These are phyloP conservation scores for Talaromyces sp. DNA, from an alignment of 2,329 filamentous ascomycete species.

Conservation along the genomic window DNA sequence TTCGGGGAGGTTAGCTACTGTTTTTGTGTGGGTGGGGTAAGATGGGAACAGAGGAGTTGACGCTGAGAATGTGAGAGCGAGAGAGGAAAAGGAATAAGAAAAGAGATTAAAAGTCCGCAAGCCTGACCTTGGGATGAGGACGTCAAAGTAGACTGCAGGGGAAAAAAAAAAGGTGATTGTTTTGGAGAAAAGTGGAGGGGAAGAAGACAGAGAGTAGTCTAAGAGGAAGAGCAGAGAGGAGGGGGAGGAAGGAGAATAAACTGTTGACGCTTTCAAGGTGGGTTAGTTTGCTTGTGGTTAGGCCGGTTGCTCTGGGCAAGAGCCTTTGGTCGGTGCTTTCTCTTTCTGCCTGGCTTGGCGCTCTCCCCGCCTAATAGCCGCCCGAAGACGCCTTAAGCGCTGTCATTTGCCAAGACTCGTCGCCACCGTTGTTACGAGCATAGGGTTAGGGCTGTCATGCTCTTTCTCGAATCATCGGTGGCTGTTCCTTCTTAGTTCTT, in stretches of 20 bases:
- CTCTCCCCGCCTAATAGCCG: conserved; percentile 19
- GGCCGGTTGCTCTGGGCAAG: conserved; percentile 14
- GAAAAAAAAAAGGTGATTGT: background rate
- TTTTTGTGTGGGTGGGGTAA: conserved; percentile 23
- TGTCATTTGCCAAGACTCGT: background rate
- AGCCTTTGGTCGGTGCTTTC: conserved; percentile 9
- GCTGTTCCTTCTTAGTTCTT: no score
- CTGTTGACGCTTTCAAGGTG: conserved; percentile 7
- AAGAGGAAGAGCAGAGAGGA: background rate
- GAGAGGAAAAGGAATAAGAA: conserved; percentile 1
- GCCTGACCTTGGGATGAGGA: conserved; percentile 11
- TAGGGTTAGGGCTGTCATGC: background rate
- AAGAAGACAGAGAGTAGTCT: conserved; percentile 16
- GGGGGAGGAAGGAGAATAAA: background rate
- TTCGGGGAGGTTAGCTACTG: conserved; percentile 2
- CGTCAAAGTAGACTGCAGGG: conserved; percentile 20
- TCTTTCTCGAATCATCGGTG: no score
- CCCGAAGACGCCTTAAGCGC: conserved; percentile 6
- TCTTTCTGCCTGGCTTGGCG: conserved; percentile 18
- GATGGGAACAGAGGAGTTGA: conserved; percentile 21
- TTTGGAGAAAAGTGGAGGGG: conserved; percentile 26
- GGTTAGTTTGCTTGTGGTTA: conserved; percentile 16
- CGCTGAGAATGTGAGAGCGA: conserved; percentile 16
- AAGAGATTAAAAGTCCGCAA: conserved; percentile 2
- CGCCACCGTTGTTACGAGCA: background rate